Evolutionary conservation across 1,139 yeast species (phyloP), one percentile per base, ranked within the genome.

Genomic region (Suhomyces terraborum): DNA sequence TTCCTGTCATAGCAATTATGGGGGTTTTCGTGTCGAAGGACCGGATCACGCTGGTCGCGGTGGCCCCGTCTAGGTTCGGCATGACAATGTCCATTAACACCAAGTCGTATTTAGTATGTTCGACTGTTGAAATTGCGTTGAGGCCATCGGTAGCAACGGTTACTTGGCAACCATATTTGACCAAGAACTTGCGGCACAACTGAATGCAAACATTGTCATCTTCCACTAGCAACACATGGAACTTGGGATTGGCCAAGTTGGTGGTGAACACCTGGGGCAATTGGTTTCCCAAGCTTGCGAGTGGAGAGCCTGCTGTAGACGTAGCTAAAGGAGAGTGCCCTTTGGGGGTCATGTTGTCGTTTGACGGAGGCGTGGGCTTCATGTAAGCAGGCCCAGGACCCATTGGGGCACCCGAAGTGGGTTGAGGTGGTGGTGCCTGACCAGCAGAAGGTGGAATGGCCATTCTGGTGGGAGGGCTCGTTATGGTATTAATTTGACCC

Each of bases 41-140:
- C 50, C 97, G 73, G 44, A 91, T 88, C 32, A 88, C 82, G 37
- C 88, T 82, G 2, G 96, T 84, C 1, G 96, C 96, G 1, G 95
- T 84, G 6, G 96, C 95, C 35, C 98, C 98, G 61, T 91, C 97
- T 41, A 91, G 68, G 58, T 87, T 87, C 2, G 97, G 97, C 93
- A 91, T 86, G 18, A 91, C 95, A 40, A 87, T 88, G 64, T 89
- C 96, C 95, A 91, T 88, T 40, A 91, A 67, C 1, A 91, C 95
- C 45, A 89, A 67, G 60, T 89, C 96, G 57, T 84, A 89, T 53
- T 82, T 79, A 26, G 80, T 78, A 43, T 78, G 79, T 59, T 88
- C 95, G 35, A 88, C 82, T 1, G 85, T 84, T 24, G 83, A 78
- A 36, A 93, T 88, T 2, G 97, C 97, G 32, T 87, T 84, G 19